These are phyloP conservation scores for Saccharum hybrid DNA, from an alignment of 202 grass and related monocot species.

Conservation along the genomic window DNA sequence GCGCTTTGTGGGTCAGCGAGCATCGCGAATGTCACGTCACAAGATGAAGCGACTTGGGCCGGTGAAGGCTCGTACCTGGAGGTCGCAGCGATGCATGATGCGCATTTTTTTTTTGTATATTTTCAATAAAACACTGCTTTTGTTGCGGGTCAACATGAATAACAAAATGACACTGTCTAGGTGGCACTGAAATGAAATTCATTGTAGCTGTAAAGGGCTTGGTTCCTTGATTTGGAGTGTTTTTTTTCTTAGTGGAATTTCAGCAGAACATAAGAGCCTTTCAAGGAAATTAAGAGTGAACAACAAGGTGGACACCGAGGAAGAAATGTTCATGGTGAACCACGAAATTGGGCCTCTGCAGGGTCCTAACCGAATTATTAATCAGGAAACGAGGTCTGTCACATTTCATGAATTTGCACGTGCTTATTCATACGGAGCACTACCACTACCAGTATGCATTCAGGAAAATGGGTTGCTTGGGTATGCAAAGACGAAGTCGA, in stretches of 20 bases:
- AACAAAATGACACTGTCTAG: background rate
- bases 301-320: background rate
- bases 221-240: background rate
- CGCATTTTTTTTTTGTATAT: background rate
- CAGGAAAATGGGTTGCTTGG: background rate
- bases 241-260: conserved; percentile 25
- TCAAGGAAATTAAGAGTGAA: background rate
- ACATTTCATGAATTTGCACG: background rate
- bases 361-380: background rate
- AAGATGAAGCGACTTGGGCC: conserved; percentile 67
- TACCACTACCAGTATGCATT: background rate
- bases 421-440: no score
- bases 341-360: background rate
- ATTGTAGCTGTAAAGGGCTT: background rate
- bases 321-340: background rate
- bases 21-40: conserved; percentile 87
- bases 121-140: background rate
- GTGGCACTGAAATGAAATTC: background rate
- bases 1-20: conserved; percentile 84
- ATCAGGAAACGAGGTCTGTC: background rate
- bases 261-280: background rate
- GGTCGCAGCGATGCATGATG: conserved; percentile 20
- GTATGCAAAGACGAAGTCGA: background rate
- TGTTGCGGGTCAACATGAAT: conserved; percentile 16
- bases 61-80: conserved; percentile 75